Conservation (phyloP, 1,284 basidiomycete species). For the Ganoderma meredithae region DNA sequence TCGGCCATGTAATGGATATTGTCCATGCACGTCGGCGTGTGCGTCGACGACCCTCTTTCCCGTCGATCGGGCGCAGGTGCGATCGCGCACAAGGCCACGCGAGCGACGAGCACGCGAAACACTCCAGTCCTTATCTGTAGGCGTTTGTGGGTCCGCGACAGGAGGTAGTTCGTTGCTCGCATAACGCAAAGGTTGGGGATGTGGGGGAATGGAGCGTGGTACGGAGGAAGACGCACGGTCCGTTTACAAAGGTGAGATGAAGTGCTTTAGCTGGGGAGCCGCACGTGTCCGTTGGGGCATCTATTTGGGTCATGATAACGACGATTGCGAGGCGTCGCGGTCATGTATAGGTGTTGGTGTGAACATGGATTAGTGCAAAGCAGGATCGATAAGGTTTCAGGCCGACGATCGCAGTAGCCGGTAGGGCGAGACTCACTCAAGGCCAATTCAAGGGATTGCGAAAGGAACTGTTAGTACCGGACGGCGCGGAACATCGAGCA, state of each 20-base stretch:
- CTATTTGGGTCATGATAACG: not conserved
- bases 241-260: not conserved
- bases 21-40: not conserved
- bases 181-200: not conserved
- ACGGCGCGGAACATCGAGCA: not conserved
- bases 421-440: not conserved
- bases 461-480: not conserved
- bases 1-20: not conserved
- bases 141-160: conserved; percentile 4
- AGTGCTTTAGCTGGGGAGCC: not conserved
- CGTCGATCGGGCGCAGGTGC: not conserved
- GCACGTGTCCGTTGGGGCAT: not conserved
- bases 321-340: not conserved
- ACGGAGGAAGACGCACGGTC: not conserved
- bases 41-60: not conserved
- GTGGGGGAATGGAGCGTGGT: not conserved
- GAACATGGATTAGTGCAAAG: not conserved
- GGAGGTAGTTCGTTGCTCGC: not conserved
- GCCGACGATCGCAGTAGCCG: not conserved
- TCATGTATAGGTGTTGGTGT: not conserved
- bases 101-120: not conserved
- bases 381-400: not conserved
- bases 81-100: conserved; percentile 2
- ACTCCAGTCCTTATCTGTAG: conserved; percentile 2
- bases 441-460: not conserved